Percentiles rank a stretch among this genome's conserved stretches.
Conservation (phyloP, 2,329 filamentous ascomycete species). For the Alternaria hordeiaustralica region DNA sequence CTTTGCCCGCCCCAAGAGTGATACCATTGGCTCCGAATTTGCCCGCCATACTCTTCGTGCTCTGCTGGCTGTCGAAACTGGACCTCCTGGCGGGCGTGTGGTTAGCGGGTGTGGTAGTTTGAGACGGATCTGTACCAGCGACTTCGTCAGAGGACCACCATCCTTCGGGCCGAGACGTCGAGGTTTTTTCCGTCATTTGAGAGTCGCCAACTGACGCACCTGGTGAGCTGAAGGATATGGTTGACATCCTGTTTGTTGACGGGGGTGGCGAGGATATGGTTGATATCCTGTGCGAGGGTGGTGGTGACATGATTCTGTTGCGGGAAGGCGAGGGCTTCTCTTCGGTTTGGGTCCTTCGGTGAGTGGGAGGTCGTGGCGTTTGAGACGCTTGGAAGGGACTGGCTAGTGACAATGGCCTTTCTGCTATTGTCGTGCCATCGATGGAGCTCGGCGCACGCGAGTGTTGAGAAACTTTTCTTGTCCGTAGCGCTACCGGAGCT, state of each 20-base stretch:
- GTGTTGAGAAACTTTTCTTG: slow-evolving; percentile 31
- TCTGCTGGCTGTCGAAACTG: slow-evolving; percentile 40
- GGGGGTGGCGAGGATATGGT: not conserved
- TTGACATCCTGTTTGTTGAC: slow-evolving; percentile 16
- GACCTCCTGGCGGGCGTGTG: slow-evolving; percentile 14
- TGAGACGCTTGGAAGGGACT: slow-evolving; percentile 10
- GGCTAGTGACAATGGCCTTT: slow-evolving; percentile 8
- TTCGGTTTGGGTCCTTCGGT: slow-evolving; percentile 6
- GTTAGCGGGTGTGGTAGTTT: slow-evolving; percentile 23
- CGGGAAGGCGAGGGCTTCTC: slow-evolving; percentile 25
- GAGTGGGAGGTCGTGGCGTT: slow-evolving; percentile 6
- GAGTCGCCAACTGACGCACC: slow-evolving; percentile 31
- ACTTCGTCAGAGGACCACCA: slow-evolving; percentile 51
- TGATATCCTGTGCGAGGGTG: slow-evolving; percentile 22
- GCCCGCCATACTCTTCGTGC: slow-evolving; percentile 26
- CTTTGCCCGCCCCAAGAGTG: slow-evolving; percentile 39
- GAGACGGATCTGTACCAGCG: slow-evolving; percentile 37
- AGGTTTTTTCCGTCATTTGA: slow-evolving; percentile 38
- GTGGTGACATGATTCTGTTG: slow-evolving; percentile 30
- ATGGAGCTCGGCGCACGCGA: slow-evolving; percentile 16
- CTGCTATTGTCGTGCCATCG: slow-evolving; percentile 9
- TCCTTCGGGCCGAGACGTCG: slow-evolving; percentile 45
- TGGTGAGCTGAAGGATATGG: slow-evolving; percentile 25
- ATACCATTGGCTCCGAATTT: slow-evolving; percentile 44
- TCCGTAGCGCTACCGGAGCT: slow-evolving; percentile 23